These are phyloP conservation scores for Pyracantha coccinea DNA, from an alignment of 331 rosid genomes.

Conservation along the genomic window DNA sequence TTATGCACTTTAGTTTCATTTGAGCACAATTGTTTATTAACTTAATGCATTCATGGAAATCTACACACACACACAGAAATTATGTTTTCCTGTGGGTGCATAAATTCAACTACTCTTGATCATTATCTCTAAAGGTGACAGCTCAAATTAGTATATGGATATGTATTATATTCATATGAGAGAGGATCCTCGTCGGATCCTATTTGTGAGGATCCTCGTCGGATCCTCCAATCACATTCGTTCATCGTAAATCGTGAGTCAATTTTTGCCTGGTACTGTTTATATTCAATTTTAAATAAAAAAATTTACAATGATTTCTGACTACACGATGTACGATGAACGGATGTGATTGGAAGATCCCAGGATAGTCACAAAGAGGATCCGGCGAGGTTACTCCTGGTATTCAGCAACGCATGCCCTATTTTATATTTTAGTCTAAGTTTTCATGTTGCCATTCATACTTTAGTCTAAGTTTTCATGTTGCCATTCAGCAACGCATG, in stretches of 20 bases:
- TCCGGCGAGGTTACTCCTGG: too few species aligned
- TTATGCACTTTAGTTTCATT: neutral
- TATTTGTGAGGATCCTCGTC: too few species aligned
- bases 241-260: too few species aligned
- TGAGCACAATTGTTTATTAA: neutral
- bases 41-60: neutral
- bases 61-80: neutral
- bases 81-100: slow-evolving; percentile 7
- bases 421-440: too few species aligned
- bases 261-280: too few species aligned
- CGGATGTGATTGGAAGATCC: neutral
- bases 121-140: slow-evolving; percentile 27
- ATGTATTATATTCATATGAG: slow-evolving; percentile 14
- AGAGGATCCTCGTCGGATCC: too few species aligned
- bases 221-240: too few species aligned
- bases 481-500: slow-evolving; percentile 15
- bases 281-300: too few species aligned
- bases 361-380: neutral
- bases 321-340: too few species aligned
- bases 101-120: slow-evolving; percentile 14
- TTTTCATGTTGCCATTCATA: neutral
- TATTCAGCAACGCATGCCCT: too few species aligned
- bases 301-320: too few species aligned
- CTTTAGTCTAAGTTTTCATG: neutral
- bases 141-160: slow-evolving; percentile 21